Conservation (phyloP, 2,329 filamentous ascomycete genomes). For the Lachnellula cervina region DNA sequence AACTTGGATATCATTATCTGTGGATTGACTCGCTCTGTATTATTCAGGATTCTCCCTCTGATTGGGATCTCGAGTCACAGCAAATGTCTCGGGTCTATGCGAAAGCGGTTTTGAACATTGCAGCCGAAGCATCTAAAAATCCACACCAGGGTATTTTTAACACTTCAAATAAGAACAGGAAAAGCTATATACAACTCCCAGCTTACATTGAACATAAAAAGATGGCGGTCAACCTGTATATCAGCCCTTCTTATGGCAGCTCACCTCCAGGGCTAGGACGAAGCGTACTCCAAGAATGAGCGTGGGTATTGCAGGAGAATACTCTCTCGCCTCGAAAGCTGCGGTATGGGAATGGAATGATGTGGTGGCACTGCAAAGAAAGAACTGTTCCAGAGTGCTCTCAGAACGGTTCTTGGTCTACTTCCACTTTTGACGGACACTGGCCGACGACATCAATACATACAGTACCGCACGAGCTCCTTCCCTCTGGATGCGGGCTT, state of each 20-base stretch:
- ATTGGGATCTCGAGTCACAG: neutral
- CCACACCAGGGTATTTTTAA: neutral
- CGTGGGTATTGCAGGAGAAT: neutral
- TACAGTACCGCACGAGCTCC: neutral
- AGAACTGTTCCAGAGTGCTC: neutral
- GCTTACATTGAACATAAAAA: neutral
- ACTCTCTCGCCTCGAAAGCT: neutral
- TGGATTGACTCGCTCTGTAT: conserved; percentile 2
- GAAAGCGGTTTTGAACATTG: neutral
- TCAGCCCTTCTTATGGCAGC: neutral
- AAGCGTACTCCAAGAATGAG: neutral
- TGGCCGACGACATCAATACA: neutral
- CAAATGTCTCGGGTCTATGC: neutral
- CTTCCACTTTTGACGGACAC: neutral
- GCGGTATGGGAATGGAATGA: neutral
- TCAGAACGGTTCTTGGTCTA: neutral
- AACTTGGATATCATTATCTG: neutral
- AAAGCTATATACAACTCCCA: neutral
- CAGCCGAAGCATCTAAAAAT: neutral
- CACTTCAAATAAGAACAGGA: neutral
- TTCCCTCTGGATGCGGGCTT: neutral
- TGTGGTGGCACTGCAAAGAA: neutral
- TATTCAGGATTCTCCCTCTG: neutral
- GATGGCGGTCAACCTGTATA: neutral
- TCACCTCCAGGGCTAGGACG: neutral